Conservation (phyloP, 352 stramenopile species). For the Phytophthora quininea region DNA sequence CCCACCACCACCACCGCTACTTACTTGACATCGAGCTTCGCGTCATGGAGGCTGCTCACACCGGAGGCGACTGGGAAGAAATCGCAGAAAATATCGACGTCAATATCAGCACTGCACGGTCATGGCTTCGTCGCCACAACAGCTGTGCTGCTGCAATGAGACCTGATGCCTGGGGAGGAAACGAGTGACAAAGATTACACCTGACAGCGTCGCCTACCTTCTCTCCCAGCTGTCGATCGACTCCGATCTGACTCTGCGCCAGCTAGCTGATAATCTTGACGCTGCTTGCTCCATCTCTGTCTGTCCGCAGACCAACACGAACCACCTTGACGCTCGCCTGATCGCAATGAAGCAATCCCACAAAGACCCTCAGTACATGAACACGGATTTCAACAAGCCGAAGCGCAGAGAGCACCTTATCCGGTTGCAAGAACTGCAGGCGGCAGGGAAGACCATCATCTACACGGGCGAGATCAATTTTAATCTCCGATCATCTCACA, state of each 20-base stretch:
- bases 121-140: not conserved
- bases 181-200: not conserved
- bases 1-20: not conserved
- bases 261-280: slow-evolving; percentile 4
- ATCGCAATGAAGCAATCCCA: slow-evolving; percentile 24
- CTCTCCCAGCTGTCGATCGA: slow-evolving; percentile 1
- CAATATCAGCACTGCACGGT: slow-evolving; percentile 1
- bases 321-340: slow-evolving; percentile 1
- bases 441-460: slow-evolving; percentile 1
- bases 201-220: not conserved
- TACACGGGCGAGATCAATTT: slow-evolving; percentile 34
- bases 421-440: slow-evolving; percentile 6
- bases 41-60: not conserved
- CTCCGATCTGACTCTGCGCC: slow-evolving; percentile 6
- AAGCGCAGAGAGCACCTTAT: slow-evolving; percentile 14
- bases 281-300: not conserved
- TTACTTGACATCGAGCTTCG: not conserved
- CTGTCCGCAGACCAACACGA: slow-evolving; percentile 1
- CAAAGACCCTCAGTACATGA: slow-evolving; percentile 20
- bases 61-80: not conserved
- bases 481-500: slow-evolving; percentile 16
- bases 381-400: slow-evolving; percentile 20
- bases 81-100: not conserved
- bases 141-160: not conserved
- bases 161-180: not conserved